Base-by-base conservation (phyloP, 257 asterid species). In the Datura wrightii region DNA sequence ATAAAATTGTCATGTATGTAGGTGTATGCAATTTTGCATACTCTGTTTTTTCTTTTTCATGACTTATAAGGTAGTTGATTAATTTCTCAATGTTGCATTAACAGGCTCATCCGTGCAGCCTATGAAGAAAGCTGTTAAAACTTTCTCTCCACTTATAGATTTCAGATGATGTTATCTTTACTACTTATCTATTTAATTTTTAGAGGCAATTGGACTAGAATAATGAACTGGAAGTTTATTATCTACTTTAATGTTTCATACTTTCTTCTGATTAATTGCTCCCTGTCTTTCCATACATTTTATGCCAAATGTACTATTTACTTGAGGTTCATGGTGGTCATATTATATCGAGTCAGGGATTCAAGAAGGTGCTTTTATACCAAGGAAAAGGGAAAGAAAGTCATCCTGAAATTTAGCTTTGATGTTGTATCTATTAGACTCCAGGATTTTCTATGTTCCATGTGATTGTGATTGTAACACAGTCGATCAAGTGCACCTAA, bases 351-450 rank as follows among this genome's bases (percentile, higher is more conserved):
- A 56, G 63, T 67, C 52, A 16, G 78, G 48, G 2, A 7, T 67
- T 39, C 76, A 37, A 67, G 31, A 67, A 67, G 78, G 50, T 67
- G 78, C 78, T 67, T 37, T 16, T 15, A 67, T 39, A 67, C 78
- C 78, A 67, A 15, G 39, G 31, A 37, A 65, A 39, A 67, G 52
- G 52, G 46, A 66, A 67, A 39, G 78, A 15, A 37, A 67, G 52
- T 67, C 52, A 37, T 15, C 14, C 78, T 39, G 52, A 39, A 37
- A 67, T 67, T 67, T 16, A 5, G 52, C 50, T 37, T 66, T 67
- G 78, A 8, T 39, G 50, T 37, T 15, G 78, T 67, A 37, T 67
- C 50, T 39, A 15, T 67, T 67, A 67, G 31, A 67, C 76, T 7
- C 50, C 14, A 50, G 48, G 13, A 36, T 36, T 67, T 37, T 67